Base-by-base conservation (phyloP, 768 basidiomycete genomes). In the Lenzites betulinus region DNA sequence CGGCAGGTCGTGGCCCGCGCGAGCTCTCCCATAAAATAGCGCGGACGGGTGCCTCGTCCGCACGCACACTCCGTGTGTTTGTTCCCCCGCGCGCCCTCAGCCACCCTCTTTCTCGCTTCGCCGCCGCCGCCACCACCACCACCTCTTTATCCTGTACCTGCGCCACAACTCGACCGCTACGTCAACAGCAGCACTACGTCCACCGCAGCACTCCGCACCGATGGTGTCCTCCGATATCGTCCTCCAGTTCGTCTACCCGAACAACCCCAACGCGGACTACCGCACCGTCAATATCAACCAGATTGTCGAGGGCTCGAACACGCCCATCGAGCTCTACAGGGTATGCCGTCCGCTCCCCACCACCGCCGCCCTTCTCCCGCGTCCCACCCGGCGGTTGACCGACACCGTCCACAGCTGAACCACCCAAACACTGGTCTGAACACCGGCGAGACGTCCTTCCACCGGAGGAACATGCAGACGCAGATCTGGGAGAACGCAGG, bases 401-500 rank as follows among this genome's bases (percentile, higher is more conserved):
- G 18, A 26, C 11, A 13, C 16, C 7, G 26, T 11, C 1, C 2
- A 2, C 38, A 69, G 69, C 66, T 69, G 51, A 48, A 65, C 52
- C 66, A 71, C 44, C 68, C 82, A 0, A 66, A 75, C 13, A 81
- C 80, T 5, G 80, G 80, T 33, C 67, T 75, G 35, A 69, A 70
- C 38, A 59, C 63, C 18, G 78, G 80, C 1, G 74, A 74, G 12
- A 84, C 83, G 5, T 78, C 77, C 4, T 82, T 81, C 55, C 75
- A 77, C 56, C 78, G 83, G 51, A 80, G 75, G 63, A 84, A 85
- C 65, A 51, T 75, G 12, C 66, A 64, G 7, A 82, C 80, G 1
- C 54, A 69, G 16, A 64, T 74, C 20, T 84, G 81, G 64, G 84
- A 86, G 67, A 75, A 76, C 18, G 83, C 82, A 2, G 85, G 84